Percentiles rank a stretch among this genome's conserved stretches.
phyloP scores from a whole-genome alignment of 805 yeast species.

The Dipodascus albidus region DNA sequence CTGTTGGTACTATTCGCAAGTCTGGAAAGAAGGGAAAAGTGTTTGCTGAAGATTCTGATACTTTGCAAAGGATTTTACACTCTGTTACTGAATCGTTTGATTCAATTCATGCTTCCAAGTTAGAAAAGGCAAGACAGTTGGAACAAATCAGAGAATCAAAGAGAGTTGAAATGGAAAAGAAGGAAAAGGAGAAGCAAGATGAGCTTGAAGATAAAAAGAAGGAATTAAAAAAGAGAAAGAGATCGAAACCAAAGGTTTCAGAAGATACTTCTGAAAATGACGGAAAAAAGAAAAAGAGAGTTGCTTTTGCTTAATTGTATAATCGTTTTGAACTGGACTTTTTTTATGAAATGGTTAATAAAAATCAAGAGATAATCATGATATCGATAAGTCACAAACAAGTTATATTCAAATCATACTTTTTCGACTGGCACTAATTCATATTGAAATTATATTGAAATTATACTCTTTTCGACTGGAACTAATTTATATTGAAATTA shows the following conservation, averaged over 20 bases:
- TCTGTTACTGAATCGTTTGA: conserved; percentile 78
- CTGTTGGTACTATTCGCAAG: conserved; percentile 63
- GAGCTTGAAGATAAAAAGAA: conserved; percentile 66
- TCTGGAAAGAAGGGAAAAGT: conserved; percentile 61
- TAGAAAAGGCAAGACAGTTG: conserved; percentile 79
- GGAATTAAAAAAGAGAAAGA: conserved; percentile 61
- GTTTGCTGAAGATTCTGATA: conserved; percentile 43
- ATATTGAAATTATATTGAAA: too few relatives aligned
- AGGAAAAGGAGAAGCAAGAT: conserved; percentile 56
- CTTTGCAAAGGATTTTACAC: conserved; percentile 62
- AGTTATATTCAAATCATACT: too few relatives aligned
- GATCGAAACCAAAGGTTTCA: not conserved
- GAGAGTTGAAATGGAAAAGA: conserved; percentile 76
- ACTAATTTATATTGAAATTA: too few relatives aligned
- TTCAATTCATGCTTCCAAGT: conserved; percentile 68
- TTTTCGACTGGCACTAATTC: too few relatives aligned
- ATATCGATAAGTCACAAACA: too few relatives aligned
- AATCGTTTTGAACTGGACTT: too few relatives aligned
- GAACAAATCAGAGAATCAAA: conserved; percentile 84
- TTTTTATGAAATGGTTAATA: too few relatives aligned
- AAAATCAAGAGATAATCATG: too few relatives aligned
- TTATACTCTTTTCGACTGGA: too few relatives aligned
- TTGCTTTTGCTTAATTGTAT: not conserved
- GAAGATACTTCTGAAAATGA: not conserved
- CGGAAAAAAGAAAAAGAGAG: not conserved